These are phyloP conservation scores for Neurospora sp. DNA, from an alignment of 495 filamentous ascomycete genomes.

Conservation along the genomic window DNA sequence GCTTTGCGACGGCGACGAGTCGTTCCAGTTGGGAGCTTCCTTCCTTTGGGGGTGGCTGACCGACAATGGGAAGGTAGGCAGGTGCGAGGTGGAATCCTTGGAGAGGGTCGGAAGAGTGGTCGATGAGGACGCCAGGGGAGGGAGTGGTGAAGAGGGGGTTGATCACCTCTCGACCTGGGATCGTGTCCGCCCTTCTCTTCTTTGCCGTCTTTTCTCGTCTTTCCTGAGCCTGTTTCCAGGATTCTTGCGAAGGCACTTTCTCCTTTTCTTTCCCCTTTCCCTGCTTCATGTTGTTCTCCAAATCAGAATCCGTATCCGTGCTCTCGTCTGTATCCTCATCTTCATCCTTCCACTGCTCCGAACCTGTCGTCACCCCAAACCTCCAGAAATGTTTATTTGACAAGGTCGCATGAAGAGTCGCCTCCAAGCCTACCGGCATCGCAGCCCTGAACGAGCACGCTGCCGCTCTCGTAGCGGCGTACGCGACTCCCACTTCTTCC, in stretches of 20 bases:
- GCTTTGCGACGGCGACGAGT: conserved; percentile 3
- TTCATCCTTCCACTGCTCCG: background rate
- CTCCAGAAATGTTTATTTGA: background rate
- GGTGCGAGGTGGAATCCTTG: conserved; percentile 21
- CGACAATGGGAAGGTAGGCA: conserved; percentile 6
- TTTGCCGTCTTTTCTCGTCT: background rate
- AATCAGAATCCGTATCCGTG: background rate
- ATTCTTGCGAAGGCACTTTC: background rate
- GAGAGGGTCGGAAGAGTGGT: conserved; percentile 16
- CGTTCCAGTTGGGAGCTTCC: background rate
- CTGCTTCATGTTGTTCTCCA: background rate
- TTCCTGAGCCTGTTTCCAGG: background rate
- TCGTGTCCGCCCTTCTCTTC: background rate
- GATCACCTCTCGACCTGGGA: background rate
- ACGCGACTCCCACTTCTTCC: background rate
- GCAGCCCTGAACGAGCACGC: background rate
- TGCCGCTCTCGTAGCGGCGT: background rate
- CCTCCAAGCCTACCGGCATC: background rate
- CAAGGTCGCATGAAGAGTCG: background rate
- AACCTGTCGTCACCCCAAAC: background rate
- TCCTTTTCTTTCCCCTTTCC: background rate
- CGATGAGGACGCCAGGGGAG: background rate
- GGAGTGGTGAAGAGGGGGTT: conserved; percentile 13
- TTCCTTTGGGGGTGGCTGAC: background rate
- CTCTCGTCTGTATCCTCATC: background rate